Base-by-base conservation (phyloP, 345 rosid species). In the Eutrema heterophyllum region DNA sequence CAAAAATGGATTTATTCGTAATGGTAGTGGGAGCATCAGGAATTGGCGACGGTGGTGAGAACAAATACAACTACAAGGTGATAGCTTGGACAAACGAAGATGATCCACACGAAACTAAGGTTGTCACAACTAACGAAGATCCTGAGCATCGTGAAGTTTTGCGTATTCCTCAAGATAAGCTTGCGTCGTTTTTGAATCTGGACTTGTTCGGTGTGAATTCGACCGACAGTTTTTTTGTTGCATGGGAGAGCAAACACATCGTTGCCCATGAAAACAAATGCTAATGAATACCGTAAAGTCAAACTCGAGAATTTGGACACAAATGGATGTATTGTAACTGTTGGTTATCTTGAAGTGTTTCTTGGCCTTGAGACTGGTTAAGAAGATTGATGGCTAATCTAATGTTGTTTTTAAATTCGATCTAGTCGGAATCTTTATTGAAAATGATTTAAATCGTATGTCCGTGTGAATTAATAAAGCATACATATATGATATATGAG, bases 81-180 rank as follows among this genome's bases (percentile, higher is more conserved):
- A 14, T 2, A 27, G 68, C 68, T 44, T 63, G 68, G 40, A 63
- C 68, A 27, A 44, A 62, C 67, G 27, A 43, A 61, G 12, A 62
- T n/a, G 52, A 27, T 43, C 26, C 14, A 15, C 13, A 32, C 5
- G 9, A 43, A 62, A 62, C 67, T 43, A 62, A 43, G 39, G 9
- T 41, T 14, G 66, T 61, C 26, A 43, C 67, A 43, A 62, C 52
- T 5, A 43, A 27, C 67, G 9, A 3, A 12, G 64, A 59, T 59
- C 64, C 48, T 21, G 48, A 39, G 18, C 12, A 24, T 5, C 33
- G 67, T n/a, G 67, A 63, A 9, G 26, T 29, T 44, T 15, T 63
- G 39, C 51, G 13, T 1, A 16, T 63, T 44, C 39, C 67, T 29
- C 67, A 63, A 5, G 13, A 29, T 16, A 59, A 0, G 18, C 18